These are phyloP conservation scores for Nicotiana paniculata DNA, from an alignment of 257 asterid genomes.

Conservation along the genomic window DNA sequence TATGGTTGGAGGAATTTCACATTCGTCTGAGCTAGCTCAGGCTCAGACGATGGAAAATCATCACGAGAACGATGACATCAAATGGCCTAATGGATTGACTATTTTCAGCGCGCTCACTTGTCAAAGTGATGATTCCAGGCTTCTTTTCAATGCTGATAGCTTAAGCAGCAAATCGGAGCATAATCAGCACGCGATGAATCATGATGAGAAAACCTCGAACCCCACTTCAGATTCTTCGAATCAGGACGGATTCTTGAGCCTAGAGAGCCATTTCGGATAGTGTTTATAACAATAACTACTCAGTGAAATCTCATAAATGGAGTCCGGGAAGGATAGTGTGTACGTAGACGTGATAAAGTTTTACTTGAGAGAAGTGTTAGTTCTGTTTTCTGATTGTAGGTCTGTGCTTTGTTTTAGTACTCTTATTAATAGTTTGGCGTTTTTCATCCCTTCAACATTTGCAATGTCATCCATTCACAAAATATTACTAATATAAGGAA, in stretches of 20 bases:
- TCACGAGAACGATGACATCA: slow-evolving; percentile 62
- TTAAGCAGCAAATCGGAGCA: slow-evolving; percentile 32
- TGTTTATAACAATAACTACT: not conserved
- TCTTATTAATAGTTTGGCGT: too few relatives aligned
- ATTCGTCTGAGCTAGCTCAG: slow-evolving; percentile 43
- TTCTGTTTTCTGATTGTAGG: too few relatives aligned
- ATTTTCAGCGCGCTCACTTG: slow-evolving; percentile 81
- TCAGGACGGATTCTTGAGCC: slow-evolving; percentile 62
- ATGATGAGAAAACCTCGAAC: slow-evolving; percentile 16
- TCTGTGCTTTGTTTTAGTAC: too few relatives aligned
- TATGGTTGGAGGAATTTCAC: slow-evolving; percentile 50
- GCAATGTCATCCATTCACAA: too few relatives aligned
- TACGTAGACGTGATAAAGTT: too few relatives aligned
- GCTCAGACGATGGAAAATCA: slow-evolving; percentile 40
- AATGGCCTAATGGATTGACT: slow-evolving; percentile 86
- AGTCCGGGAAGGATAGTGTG: accelerated
- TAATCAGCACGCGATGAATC: slow-evolving; percentile 11
- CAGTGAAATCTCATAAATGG: too few relatives aligned
- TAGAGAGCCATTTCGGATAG: slow-evolving; percentile 56
- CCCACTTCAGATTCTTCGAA: slow-evolving; percentile 31
- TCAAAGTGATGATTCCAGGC: slow-evolving; percentile 61
- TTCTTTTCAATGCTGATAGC: slow-evolving; percentile 55
- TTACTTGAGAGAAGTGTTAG: too few relatives aligned
- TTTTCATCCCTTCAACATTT: too few relatives aligned
- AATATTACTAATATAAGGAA: too few relatives aligned